Evolutionary conservation across 106 monocot species (phyloP).

Genomic region (Allium cepa): DNA sequence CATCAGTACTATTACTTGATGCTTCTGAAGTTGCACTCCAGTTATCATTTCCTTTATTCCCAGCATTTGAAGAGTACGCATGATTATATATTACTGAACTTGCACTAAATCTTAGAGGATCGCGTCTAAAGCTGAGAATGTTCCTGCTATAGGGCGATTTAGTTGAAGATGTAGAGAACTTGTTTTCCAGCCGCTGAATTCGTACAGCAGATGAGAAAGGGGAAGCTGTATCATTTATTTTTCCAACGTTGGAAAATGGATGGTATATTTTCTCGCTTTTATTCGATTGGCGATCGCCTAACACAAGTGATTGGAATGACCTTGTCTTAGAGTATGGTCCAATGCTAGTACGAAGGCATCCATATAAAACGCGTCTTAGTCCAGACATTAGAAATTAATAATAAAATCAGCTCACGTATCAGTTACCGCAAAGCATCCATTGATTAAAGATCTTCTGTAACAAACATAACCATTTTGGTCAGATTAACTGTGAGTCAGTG

Average conservation of each 20-base stretch:
- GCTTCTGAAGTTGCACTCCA: conserved; percentile 22
- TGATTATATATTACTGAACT: conserved; percentile 8
- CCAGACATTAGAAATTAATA: conserved; percentile 18
- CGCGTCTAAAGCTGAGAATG: conserved; percentile 6
- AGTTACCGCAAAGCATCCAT: conserved; percentile 3
- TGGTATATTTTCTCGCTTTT: conserved; percentile 4
- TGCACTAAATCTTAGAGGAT: conserved; percentile 9
- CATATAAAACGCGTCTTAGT: conserved; percentile 11
- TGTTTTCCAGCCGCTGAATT: conserved; percentile 1
- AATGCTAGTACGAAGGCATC: conserved; percentile 7
- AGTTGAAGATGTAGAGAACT: conserved; percentile 4
- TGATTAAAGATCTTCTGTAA: too few relatives aligned
- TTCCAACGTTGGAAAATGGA: conserved; percentile 5
- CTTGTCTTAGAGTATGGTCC: conserved; percentile 12
- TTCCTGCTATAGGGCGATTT: conserved; percentile 13
- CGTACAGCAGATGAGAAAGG: conserved; percentile 12
- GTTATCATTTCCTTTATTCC: conserved; percentile 18
- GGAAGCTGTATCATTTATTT: conserved; percentile 1
- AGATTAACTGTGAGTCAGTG: too few relatives aligned
- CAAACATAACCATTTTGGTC: too few relatives aligned
- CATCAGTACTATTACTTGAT: conserved; percentile 21
- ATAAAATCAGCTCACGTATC: not conserved
- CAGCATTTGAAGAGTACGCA: conserved; percentile 43
- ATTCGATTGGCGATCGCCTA: conserved; percentile 12
- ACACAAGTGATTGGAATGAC: conserved; percentile 6